A percentile compares a stretch with the other conserved stretches of the same genome.
Evolutionary conservation across 129 eudicot genomes (phyloP).

Genomic region (Tagetes erecta): DNA sequence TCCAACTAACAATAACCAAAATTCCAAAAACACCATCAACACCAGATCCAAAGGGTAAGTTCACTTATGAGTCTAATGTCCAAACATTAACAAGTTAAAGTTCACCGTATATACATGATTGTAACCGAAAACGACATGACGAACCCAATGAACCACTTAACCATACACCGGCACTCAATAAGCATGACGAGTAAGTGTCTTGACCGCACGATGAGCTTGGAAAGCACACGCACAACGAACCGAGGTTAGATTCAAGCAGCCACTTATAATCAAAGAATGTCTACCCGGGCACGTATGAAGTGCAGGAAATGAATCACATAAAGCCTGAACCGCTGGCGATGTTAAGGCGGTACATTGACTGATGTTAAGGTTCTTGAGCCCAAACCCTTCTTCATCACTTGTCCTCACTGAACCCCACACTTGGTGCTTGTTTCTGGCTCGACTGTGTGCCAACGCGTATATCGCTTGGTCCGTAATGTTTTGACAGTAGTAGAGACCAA

Average conservation of each 20-base stretch:
- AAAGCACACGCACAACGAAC: slow-evolving; percentile 83
- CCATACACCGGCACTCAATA: slow-evolving; percentile 36
- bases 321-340: slow-evolving; percentile 95
- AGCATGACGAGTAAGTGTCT: slow-evolving; percentile 47
- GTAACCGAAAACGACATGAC: background rate
- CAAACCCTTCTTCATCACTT: slow-evolving; percentile 37
- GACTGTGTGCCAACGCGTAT: slow-evolving; percentile 77
- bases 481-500: slow-evolving; percentile 87
- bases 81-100: slow-evolving; percentile 15
- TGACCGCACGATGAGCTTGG: slow-evolving; percentile 59
- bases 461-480: slow-evolving; percentile 84
- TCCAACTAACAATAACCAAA: no score
- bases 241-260: slow-evolving; percentile 80
- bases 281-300: slow-evolving; percentile 93
- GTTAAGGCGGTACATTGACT: slow-evolving; percentile 97
- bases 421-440: slow-evolving; percentile 56
- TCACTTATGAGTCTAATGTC: slow-evolving; percentile 11
- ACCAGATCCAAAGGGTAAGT: background rate
- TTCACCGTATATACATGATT: background rate
- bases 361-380: slow-evolving; percentile 72
- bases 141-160: background rate
- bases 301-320: slow-evolving; percentile 81
- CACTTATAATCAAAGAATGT: slow-evolving; percentile 88
- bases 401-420: slow-evolving; percentile 60
- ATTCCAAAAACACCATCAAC: background rate